Conservation (phyloP, 164 flowering plant genomes). For the Umbilicus rupestris region DNA sequence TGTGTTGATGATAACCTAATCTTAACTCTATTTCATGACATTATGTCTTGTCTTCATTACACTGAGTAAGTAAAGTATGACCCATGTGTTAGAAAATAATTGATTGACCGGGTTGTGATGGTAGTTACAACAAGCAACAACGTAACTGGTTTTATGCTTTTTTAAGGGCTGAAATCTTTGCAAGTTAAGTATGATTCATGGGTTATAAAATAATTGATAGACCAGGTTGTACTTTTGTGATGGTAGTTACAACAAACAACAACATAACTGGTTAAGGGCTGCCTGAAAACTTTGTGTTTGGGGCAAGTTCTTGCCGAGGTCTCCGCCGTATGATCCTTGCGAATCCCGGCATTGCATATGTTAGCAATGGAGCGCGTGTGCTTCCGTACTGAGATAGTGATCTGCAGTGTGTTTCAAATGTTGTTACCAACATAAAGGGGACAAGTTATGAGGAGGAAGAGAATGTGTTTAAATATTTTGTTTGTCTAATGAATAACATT, state of each 20-base stretch:
- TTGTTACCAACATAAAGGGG: conserved; percentile 63
- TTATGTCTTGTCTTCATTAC: too few species aligned
- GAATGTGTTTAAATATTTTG: background rate
- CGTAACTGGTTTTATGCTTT: too few species aligned
- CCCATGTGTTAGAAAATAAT: too few species aligned
- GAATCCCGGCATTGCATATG: conserved; percentile 76
- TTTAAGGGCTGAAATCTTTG: conserved; percentile 73
- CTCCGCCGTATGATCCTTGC: conserved; percentile 49
- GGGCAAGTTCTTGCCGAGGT: conserved; percentile 75
- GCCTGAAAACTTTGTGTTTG: conserved; percentile 55
- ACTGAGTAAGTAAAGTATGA: too few species aligned
- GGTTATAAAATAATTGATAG: too few species aligned
- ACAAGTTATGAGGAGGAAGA: background rate
- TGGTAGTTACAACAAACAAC: background rate
- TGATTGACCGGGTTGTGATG: too few species aligned
- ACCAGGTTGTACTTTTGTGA: too few species aligned
- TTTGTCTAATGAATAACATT: background rate
- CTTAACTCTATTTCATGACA: too few species aligned
- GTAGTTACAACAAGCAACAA: background rate
- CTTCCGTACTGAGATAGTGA: conserved; percentile 80
- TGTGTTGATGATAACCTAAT: too few species aligned
- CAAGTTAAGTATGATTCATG: too few species aligned
- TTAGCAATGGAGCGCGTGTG: conserved; percentile 83
- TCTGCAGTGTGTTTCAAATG: conserved; percentile 76
- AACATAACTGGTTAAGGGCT: conserved; percentile 33